Percentiles rank a stretch among this genome's conserved stretches.
These are phyloP conservation scores for Leishmania gerbilli DNA, from an alignment of 208 protist genomes.

Conservation along the genomic window DNA sequence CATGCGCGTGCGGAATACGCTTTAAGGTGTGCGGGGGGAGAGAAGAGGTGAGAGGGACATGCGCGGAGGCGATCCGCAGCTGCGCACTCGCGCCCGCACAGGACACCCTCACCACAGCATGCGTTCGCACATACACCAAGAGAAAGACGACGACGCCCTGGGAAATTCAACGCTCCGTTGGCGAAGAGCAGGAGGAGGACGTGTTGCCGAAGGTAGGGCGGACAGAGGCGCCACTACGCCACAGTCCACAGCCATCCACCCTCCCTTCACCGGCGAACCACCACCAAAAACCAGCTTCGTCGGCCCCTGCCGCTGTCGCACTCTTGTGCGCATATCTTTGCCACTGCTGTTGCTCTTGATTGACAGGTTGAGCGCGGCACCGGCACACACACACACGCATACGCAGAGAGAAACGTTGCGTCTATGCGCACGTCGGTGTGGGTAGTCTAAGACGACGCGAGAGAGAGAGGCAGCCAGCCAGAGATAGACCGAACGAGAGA, in stretches of 20 bases:
- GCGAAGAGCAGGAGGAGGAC: not conserved
- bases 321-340: not conserved
- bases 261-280: not conserved
- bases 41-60: not conserved
- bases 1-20: not conserved
- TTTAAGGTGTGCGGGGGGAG: not conserved
- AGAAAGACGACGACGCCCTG: not conserved
- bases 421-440: not conserved
- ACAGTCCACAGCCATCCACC: not conserved
- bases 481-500: not conserved
- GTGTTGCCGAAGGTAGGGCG: conserved; percentile 1
- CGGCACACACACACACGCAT: not conserved
- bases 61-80: not conserved
- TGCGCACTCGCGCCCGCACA: not conserved
- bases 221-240: not conserved
- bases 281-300: not conserved
- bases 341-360: not conserved
- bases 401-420: not conserved
- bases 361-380: not conserved
- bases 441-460: not conserved
- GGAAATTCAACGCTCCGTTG: not conserved
- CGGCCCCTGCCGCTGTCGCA: not conserved
- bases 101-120: not conserved
- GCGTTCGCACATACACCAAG: not conserved
- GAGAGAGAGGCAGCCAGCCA: not conserved